Conservation (phyloP, 331 rosid genomes). For the Malus hybrid region DNA sequence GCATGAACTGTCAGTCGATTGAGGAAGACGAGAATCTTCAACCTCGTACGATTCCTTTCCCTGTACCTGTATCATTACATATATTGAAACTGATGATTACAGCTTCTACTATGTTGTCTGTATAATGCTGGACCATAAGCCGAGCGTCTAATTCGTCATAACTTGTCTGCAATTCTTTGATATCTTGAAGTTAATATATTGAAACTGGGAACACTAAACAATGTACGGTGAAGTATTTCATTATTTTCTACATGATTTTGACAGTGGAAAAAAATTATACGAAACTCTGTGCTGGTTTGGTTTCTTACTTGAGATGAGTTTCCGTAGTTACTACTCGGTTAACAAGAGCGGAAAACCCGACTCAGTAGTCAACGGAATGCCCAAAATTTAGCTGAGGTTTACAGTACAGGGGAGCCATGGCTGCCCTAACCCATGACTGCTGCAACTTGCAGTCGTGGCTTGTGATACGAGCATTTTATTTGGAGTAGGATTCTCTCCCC, state of each 20-base stretch:
- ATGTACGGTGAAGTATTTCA: no score
- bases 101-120: neutral
- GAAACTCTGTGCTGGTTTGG: neutral
- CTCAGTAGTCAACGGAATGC: neutral
- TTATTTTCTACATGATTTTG: no score
- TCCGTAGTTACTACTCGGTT: neutral
- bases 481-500: no score
- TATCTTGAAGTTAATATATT: no score
- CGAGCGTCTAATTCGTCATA: no score
- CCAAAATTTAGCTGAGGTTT: neutral
- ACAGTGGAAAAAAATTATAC: no score
- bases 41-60: neutral
- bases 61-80: neutral
- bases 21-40: conserved; percentile 1
- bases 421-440: neutral
- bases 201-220: no score
- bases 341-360: neutral
- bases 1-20: conserved; percentile 12
- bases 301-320: neutral
- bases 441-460: neutral
- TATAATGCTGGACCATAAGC: no score
- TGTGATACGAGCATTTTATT: no score
- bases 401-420: neutral
- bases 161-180: no score
- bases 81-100: neutral